Evolutionary conservation across 805 yeast species (phyloP).

Genomic region (Wickerhamiella parazyma): DNA sequence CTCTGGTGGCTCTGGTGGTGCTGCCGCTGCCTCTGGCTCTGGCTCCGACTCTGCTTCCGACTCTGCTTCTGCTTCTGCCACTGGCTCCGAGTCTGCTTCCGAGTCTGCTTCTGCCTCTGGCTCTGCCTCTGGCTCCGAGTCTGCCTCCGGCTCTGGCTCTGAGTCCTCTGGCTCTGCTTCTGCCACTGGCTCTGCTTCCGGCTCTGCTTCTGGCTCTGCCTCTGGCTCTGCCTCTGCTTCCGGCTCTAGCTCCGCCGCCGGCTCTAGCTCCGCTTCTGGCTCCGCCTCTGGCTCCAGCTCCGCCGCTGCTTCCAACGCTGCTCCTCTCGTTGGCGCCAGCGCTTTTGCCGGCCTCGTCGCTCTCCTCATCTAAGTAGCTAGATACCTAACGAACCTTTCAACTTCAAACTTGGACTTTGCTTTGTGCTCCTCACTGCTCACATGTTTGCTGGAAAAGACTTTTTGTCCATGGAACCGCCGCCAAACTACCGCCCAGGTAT

Average conservation of each 20-base stretch:
- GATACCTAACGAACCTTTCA: neutral
- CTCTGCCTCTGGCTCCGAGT: constrained; percentile 11
- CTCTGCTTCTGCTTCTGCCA: constrained; percentile 5
- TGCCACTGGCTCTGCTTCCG: constrained; percentile 11
- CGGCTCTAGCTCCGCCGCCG: constrained; percentile 9
- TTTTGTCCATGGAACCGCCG: constrained; percentile 77
- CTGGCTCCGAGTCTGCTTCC: constrained; percentile 1
- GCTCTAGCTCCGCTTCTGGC: constrained; percentile 12
- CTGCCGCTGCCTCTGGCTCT: constrained; percentile 12
- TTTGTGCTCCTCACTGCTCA: too few species aligned
- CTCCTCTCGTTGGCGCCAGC: constrained; percentile 16
- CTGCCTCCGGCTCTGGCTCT: constrained; percentile 12
- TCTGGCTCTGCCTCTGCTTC: constrained; percentile 10
- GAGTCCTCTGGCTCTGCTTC: constrained; percentile 13
- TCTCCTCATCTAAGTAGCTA: constrained; percentile 15
- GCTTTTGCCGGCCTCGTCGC: constrained; percentile 20
- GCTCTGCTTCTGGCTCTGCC: constrained; percentile 11
- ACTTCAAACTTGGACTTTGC: too few species aligned
- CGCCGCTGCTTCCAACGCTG: constrained; percentile 11
- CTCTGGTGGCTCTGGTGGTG: constrained; percentile 8
- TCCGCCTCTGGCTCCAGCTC: constrained; percentile 5
- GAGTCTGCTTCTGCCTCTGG: constrained; percentile 7
- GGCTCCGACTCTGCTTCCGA: constrained; percentile 9
- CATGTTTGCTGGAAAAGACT: constrained; percentile 25
- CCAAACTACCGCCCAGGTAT: constrained; percentile 82